Conservation (phyloP, 306 rosid species). For the Arachis hypogaea region DNA sequence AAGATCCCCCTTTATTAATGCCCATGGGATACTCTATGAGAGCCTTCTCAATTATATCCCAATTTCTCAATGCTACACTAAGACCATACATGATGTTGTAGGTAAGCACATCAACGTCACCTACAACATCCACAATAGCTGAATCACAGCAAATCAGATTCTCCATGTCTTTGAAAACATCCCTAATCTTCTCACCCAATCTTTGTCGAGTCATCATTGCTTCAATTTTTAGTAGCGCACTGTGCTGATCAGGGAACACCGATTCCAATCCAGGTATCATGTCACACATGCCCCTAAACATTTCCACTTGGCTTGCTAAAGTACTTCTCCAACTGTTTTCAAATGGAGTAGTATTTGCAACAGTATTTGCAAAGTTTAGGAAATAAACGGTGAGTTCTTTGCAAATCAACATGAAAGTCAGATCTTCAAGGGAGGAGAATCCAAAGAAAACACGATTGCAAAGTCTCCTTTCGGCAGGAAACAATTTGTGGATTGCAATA, state of each 20-base stretch:
- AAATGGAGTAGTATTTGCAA: slow-evolving; percentile 21
- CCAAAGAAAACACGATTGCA: slow-evolving; percentile 62
- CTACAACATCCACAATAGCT: background rate
- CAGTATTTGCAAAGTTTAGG: slow-evolving; percentile 57
- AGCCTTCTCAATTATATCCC: background rate
- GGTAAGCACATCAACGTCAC: slow-evolving; percentile 8
- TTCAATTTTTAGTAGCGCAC: slow-evolving; percentile 32
- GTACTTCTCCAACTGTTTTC: slow-evolving; percentile 58
- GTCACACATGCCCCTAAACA: slow-evolving; percentile 60
- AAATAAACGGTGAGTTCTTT: slow-evolving; percentile 57
- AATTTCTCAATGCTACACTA: background rate
- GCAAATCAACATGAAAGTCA: slow-evolving; percentile 69
- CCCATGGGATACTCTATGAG: slow-evolving; percentile 26
- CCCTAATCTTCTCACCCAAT: slow-evolving; percentile 2
- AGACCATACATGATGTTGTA: background rate
- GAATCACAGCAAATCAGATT: slow-evolving; percentile 48
- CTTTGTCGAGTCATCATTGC: background rate
- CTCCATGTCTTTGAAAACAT: slow-evolving; percentile 35
- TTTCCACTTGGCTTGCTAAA: slow-evolving; percentile 44
- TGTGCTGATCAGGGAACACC: slow-evolving; percentile 52
- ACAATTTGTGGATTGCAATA: slow-evolving; percentile 59
- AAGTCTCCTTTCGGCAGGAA: slow-evolving; percentile 70
- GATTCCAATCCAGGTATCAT: slow-evolving; percentile 40
- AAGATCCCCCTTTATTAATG: slow-evolving; percentile 29
- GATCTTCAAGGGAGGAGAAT: slow-evolving; percentile 54